These are phyloP conservation scores for Leptographium galeiforme DNA, from an alignment of 2,329 filamentous ascomycete genomes.

Conservation along the genomic window DNA sequence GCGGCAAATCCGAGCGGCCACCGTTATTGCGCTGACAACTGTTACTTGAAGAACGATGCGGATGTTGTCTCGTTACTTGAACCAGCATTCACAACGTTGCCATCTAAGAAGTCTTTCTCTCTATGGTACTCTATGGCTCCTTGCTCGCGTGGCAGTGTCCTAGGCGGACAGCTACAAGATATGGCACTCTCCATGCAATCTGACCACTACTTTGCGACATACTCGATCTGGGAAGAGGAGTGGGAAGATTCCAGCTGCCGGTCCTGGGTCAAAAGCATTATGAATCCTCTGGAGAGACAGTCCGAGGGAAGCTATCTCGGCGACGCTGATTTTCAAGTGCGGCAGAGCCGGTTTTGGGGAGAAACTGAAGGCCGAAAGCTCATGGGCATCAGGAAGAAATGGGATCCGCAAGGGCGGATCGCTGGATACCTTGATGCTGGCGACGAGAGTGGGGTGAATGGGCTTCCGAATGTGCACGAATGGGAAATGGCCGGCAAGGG, in stretches of 20 bases:
- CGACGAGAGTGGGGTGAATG: constrained; percentile 3
- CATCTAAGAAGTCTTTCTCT: constrained; percentile 28
- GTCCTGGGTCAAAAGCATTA: constrained; percentile 24
- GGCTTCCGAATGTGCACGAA: constrained; percentile 6
- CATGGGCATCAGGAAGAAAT: constrained; percentile 4
- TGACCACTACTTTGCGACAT: constrained; percentile 43
- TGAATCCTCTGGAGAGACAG: constrained; percentile 26
- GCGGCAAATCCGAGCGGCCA: constrained; percentile 32
- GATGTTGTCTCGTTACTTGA: constrained; percentile 31
- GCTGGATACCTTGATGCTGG: constrained; percentile 9
- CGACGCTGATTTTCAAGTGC: constrained; percentile 37
- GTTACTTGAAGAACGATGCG: constrained; percentile 31
- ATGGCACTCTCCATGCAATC: constrained; percentile 43
- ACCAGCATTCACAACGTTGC: constrained; percentile 32
- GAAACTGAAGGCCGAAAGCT: constrained; percentile 15
- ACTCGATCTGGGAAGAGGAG: constrained; percentile 34
- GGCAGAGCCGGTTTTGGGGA: constrained; percentile 34
- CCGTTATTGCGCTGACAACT: constrained; percentile 37
- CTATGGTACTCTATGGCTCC: constrained; percentile 40
- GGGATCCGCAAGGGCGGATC: constrained; percentile 8
- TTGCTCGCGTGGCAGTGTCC: constrained; percentile 24
- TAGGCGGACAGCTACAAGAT: constrained; percentile 15
- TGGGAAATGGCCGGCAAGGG: background rate
- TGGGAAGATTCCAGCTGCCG: constrained; percentile 29
- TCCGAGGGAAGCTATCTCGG: constrained; percentile 38